phyloP scores from a whole-genome alignment of 306 rosid species.

The Betula pendula region DNA sequence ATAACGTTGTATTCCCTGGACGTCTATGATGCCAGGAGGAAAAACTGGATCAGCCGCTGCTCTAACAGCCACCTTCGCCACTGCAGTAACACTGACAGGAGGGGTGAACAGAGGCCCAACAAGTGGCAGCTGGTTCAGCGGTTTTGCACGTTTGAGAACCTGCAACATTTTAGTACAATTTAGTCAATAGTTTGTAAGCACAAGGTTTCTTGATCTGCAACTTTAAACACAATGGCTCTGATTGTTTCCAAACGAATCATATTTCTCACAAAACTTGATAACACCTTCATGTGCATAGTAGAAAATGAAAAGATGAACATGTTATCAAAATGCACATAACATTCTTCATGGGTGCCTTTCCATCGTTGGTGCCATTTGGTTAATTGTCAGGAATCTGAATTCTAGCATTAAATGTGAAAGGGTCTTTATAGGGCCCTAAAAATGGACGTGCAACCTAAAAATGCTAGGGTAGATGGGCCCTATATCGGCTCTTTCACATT shows the following conservation, averaged over 20 bases:
- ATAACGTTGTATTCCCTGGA: slow-evolving; percentile 77
- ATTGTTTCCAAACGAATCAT: too few relatives aligned
- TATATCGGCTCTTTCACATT: too few relatives aligned
- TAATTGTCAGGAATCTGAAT: too few relatives aligned
- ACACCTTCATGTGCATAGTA: neutral
- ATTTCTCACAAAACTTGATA: neutral
- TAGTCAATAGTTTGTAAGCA: slow-evolving; percentile 4
- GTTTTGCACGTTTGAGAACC: slow-evolving; percentile 64
- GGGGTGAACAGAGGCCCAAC: slow-evolving; percentile 88
- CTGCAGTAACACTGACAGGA: slow-evolving; percentile 75
- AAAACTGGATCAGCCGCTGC: slow-evolving; percentile 95
- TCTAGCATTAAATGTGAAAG: too few relatives aligned
- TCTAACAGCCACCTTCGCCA: slow-evolving; percentile 87
- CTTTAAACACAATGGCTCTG: neutral
- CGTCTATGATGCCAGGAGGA: slow-evolving; percentile 85
- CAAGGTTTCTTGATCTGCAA: slow-evolving; percentile 14
- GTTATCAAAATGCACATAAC: too few relatives aligned
- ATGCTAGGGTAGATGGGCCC: too few relatives aligned
- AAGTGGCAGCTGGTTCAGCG: slow-evolving; percentile 75
- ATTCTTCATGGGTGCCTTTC: too few relatives aligned
- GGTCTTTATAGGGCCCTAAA: too few relatives aligned
- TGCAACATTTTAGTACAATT: slow-evolving; percentile 36
- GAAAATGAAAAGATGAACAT: neutral
- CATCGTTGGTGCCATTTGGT: neutral
- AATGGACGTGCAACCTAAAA: too few relatives aligned